Base-by-base conservation (phyloP, 1,284 basidiomycete genomes). In the Athelia sp. region DNA sequence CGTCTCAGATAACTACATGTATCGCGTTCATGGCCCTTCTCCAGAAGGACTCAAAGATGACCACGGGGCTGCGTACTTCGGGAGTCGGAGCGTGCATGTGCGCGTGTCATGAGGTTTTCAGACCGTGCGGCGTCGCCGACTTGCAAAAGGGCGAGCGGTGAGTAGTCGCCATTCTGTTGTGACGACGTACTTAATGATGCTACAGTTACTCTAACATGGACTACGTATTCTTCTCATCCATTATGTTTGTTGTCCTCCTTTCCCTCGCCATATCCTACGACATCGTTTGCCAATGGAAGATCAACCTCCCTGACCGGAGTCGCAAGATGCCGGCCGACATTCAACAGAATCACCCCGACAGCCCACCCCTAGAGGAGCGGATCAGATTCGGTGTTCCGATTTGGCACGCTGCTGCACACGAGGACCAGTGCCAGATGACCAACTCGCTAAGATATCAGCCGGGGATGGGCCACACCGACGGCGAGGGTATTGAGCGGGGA, bases 161-260 rank as follows among this genome's bases (percentile, higher is more conserved):
- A 38, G 50, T 58, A 19, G 43, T 26, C 40, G 22, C 23, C 35
- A 34, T 13, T 29, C 13, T 17, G 14, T n/a, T n/a, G 23, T 32
- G n/a, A 24, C 31, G 10, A 38, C 36, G 19, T 29, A 22, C 43
- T 44, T 35, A 29, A 18, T 46, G 19, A 26, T 34, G 8, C 23
- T 19, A 11, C 22, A 61, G 59, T 45, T 60, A 57, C 19, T n/a
- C 31, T 6, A 60, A 58, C 22, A 58, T 58, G 34, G 59, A 61
- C 42, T 54, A 29, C 31, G 21, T 54, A 1, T 21, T 60, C n/a
- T 43, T 50, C 17, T 52, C 45, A 3, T 34, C 42, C 3, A 22
- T 50, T 15, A 45, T 29, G 4, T 19, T 24, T 17, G 26, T 19
- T 21, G 21, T 19, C 2, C 22, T 52, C 2, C 31, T 40, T 4